Conservation (phyloP, 2,329 filamentous ascomycete species). For the Fusarium torreyae region DNA sequence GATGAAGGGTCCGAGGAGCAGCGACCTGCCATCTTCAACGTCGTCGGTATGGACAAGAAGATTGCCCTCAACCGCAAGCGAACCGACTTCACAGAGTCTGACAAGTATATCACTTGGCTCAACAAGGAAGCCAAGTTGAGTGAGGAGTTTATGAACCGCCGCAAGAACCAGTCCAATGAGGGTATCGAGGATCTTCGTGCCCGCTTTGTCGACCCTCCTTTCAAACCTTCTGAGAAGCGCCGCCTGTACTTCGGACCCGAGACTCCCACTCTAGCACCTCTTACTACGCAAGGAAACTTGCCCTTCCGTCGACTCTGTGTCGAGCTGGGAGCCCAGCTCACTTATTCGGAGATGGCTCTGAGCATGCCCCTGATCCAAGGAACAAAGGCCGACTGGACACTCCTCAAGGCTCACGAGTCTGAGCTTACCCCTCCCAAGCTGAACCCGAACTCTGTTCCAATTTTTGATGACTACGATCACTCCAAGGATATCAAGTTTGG, state of each 20-base stretch:
- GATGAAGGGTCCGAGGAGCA: conserved; percentile 64
- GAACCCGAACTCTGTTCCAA: conserved; percentile 61
- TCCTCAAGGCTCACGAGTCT: conserved; percentile 91
- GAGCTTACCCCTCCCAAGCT: conserved; percentile 82
- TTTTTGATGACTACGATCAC: conserved; percentile 86
- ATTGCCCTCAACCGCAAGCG: conserved; percentile 82
- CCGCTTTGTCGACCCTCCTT: conserved; percentile 85
- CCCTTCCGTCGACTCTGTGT: conserved; percentile 93
- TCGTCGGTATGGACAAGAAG: conserved; percentile 79
- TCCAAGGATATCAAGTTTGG: conserved; percentile 89
- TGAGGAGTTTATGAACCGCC: conserved; percentile 59
- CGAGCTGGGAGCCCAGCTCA: conserved; percentile 90
- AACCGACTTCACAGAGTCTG: conserved; percentile 78
- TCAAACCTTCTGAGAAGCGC: conserved; percentile 93
- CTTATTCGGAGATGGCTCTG: conserved; percentile 99
- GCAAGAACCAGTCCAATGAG: conserved; percentile 60
- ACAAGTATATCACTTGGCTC: conserved; percentile 84
- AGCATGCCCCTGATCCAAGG: conserved; percentile 91
- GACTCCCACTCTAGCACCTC: conserved; percentile 91
- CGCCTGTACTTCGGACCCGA: conserved; percentile 94
- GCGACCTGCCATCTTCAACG: conserved; percentile 80
- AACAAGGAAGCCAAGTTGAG: conserved; percentile 70
- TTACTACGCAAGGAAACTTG: conserved; percentile 97
- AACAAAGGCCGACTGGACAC: conserved; percentile 91
- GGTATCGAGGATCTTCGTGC: conserved; percentile 81